Evolutionary conservation across 2,329 filamentous ascomycete genomes (phyloP).

Genomic region (Diaporthe batatas): DNA sequence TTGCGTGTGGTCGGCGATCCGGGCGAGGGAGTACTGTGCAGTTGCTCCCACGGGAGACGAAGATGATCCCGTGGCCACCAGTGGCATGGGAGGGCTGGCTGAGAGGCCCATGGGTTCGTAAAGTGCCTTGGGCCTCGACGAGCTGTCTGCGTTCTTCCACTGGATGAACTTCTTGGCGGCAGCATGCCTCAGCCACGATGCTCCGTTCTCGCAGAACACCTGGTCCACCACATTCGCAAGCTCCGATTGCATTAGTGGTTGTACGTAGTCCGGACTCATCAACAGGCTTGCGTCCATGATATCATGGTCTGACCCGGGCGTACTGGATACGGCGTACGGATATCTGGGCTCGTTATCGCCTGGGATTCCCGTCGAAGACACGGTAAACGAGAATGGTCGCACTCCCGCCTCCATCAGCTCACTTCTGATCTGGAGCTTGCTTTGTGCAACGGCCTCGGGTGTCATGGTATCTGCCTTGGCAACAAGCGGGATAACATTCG

Average conservation of each 20-base stretch:
- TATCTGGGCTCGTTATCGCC: constrained; percentile 51
- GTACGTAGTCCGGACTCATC: constrained; percentile 92
- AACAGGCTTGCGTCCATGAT: constrained; percentile 92
- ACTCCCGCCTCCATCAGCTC: constrained; percentile 71
- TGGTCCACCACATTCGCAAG: constrained; percentile 76
- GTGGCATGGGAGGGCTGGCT: constrained; percentile 36
- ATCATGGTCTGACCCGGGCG: constrained; percentile 78
- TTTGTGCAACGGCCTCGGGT: constrained; percentile 64
- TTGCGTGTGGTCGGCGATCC: constrained; percentile 62
- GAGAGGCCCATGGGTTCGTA: constrained; percentile 52
- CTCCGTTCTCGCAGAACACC: constrained; percentile 82
- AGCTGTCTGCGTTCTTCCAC: constrained; percentile 66
- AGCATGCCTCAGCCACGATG: constrained; percentile 84
- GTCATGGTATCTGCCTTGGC: constrained; percentile 80
- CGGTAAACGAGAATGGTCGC: constrained; percentile 75
- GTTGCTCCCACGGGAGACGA: constrained; percentile 47
- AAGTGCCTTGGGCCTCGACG: constrained; percentile 51
- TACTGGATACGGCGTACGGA: constrained; percentile 84
- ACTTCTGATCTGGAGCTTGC: constrained; percentile 71
- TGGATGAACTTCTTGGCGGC: constrained; percentile 85
- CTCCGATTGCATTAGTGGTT: constrained; percentile 83
- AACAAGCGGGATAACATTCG: constrained; percentile 88
- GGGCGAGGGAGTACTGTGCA: constrained; percentile 70
- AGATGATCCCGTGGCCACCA: constrained; percentile 41
- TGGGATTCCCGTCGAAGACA: constrained; percentile 46